These are phyloP conservation scores for Leishmania amazonensis DNA, from an alignment of 208 protist species.

Conservation along the genomic window DNA sequence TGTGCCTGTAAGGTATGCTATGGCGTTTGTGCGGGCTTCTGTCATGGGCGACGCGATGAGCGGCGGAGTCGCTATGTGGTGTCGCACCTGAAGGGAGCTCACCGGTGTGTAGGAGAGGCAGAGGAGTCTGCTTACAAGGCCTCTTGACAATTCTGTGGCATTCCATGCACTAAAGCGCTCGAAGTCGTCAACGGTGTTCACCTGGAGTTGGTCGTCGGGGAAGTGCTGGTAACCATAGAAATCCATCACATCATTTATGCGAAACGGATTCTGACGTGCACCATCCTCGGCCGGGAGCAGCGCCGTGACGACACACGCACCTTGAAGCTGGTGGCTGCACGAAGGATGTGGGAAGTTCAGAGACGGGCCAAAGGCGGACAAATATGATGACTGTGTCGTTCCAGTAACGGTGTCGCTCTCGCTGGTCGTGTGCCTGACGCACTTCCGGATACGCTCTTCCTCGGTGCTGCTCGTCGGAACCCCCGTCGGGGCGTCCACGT, in stretches of 20 bases:
- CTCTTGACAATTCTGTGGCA: constrained; percentile 41
- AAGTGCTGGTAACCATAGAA: constrained; percentile 75
- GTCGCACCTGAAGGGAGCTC: constrained; percentile 8
- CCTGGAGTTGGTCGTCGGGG: constrained; percentile 29
- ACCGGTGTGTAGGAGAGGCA: constrained; percentile 30
- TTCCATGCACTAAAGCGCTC: constrained; percentile 60
- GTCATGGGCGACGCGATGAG: constrained; percentile 1
- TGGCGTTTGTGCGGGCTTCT: background rate
- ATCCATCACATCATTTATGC: constrained; percentile 71
- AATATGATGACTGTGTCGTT: background rate
- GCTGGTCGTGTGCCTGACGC: background rate
- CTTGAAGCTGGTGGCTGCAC: constrained; percentile 9
- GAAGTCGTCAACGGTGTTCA: constrained; percentile 45
- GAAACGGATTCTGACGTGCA: constrained; percentile 24
- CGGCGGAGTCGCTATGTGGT: background rate
- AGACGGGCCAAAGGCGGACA: background rate
- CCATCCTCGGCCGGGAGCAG: constrained; percentile 9
- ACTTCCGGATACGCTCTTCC: constrained; percentile 1
- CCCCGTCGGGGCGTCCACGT: background rate
- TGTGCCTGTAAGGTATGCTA: constrained; percentile 29
- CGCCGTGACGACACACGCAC: constrained; percentile 39
- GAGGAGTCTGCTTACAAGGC: constrained; percentile 56
- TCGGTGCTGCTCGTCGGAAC: background rate
- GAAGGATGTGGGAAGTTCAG: constrained; percentile 41
- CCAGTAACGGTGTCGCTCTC: background rate